phyloP scores from a whole-genome alignment of 192 early-diverging fungal species.

The Funneliformis geosporum region DNA sequence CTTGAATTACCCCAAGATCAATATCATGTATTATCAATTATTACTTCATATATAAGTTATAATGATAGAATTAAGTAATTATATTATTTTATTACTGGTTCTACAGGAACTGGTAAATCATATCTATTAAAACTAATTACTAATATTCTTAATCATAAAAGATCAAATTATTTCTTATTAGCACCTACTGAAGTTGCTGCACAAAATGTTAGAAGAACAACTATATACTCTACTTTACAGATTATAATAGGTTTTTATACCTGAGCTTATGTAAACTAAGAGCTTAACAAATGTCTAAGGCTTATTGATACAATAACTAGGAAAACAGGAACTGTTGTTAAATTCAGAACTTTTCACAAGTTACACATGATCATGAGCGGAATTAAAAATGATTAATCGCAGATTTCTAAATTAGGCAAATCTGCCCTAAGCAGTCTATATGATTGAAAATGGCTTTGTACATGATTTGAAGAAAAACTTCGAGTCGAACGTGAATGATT shows the following conservation, averaged over 20 bases:
- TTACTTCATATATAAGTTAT: no score
- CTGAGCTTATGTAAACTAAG: background rate
- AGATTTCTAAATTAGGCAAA: no score
- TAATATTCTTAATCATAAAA: background rate
- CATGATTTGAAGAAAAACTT: no score
- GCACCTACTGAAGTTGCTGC: conserved; percentile 5
- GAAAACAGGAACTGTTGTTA: no score
- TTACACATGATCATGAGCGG: no score
- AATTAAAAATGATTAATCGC: no score
- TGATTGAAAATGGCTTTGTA: no score
- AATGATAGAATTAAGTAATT: background rate
- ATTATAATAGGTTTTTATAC: background rate
- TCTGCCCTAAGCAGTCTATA: no score
- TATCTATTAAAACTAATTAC: background rate
- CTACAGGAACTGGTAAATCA: conserved; percentile 1
- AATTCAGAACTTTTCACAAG: no score
- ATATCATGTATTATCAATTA: no score
- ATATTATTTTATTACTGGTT: conserved; percentile 10
- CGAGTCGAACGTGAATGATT: no score
- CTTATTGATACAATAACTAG: background rate
- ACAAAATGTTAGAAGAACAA: background rate
- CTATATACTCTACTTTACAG: background rate
- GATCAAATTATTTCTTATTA: background rate
- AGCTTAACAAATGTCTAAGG: background rate
- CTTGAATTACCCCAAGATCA: no score